Conservation (phyloP, 176 grass and related monocot species). For the Zoysia japonica region DNA sequence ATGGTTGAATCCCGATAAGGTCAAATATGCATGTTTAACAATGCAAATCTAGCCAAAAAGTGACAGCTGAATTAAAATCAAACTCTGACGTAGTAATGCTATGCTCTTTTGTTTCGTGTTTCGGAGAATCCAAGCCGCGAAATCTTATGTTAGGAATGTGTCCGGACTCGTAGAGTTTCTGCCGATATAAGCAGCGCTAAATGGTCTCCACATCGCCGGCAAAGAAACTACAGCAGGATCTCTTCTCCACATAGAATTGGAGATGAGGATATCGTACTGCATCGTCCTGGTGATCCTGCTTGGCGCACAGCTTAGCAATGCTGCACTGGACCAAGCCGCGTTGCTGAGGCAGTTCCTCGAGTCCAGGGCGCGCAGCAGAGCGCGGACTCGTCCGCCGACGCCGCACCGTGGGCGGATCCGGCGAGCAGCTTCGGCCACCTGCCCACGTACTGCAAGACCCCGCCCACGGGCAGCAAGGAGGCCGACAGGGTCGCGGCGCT, state of each 20-base stretch:
- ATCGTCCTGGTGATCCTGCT: constrained; percentile 4
- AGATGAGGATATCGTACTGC: constrained; percentile 1
- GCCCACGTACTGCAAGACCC: neutral
- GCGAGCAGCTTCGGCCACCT: neutral
- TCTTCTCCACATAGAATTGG: neutral
- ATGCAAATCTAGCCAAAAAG: neutral
- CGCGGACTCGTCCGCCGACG: neutral
- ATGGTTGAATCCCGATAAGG: no score
- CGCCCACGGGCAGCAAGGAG: constrained; percentile 40
- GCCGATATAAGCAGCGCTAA: neutral
- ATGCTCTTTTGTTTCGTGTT: neutral
- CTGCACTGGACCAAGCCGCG: constrained; percentile 23
- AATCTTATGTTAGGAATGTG: neutral
- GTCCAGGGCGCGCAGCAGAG: neutral
- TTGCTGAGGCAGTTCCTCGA: constrained; percentile 31
- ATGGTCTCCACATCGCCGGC: neutral
- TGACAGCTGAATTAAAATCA: neutral
- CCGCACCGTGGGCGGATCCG: neutral
- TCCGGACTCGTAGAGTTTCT: neutral
- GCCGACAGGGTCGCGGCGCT: constrained; percentile 54
- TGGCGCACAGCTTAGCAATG: neutral
- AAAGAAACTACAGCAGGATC: neutral
- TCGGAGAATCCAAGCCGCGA: constrained; percentile 11
- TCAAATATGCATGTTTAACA: no score
- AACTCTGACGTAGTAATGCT: neutral